Conservation (phyloP, 495 filamentous ascomycete genomes). For the Penicillium chermesinum region DNA sequence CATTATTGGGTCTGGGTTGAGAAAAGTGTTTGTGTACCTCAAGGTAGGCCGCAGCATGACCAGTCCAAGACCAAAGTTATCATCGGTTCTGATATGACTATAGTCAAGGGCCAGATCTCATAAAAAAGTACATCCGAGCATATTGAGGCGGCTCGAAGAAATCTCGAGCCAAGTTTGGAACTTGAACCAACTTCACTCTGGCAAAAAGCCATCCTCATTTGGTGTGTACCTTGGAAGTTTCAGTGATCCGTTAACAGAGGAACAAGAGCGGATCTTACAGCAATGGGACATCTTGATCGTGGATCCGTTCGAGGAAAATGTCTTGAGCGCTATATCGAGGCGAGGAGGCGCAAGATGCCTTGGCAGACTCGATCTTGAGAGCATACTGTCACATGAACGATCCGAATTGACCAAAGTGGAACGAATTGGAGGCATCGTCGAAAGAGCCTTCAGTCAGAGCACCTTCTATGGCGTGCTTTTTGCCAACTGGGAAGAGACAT, state of each 20-base stretch:
- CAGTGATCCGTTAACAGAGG: conserved; percentile 23
- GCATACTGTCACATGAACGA: conserved; percentile 23
- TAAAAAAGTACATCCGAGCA: conserved; percentile 26
- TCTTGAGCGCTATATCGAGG: conserved; percentile 30
- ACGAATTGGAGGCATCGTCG: conserved; percentile 29
- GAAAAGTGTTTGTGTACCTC: conserved; percentile 21
- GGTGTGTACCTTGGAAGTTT: conserved; percentile 48
- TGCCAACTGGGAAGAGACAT: conserved; percentile 42
- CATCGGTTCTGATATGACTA: conserved; percentile 5
- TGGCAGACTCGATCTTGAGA: conserved; percentile 39
- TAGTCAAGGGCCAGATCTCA: conserved; percentile 25
- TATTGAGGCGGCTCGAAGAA: conserved; percentile 23
- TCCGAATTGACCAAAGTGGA: conserved; percentile 23
- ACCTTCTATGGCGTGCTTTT: conserved; percentile 45
- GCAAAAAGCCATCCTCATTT: conserved; percentile 38
- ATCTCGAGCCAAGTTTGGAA: conserved; percentile 23
- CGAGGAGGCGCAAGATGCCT: conserved; percentile 26
- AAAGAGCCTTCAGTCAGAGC: conserved; percentile 26
- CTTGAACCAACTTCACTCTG: conserved; percentile 12
- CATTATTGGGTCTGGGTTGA: conserved; percentile 25
- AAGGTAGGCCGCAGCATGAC: conserved; percentile 31
- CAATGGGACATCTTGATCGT: conserved; percentile 47
- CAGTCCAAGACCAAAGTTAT: too few relatives aligned
- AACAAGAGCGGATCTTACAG: conserved; percentile 30
- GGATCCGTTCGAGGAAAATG: conserved; percentile 40